Conservation (phyloP, 805 yeast species). For the Scheffersomyces stipitis region DNA sequence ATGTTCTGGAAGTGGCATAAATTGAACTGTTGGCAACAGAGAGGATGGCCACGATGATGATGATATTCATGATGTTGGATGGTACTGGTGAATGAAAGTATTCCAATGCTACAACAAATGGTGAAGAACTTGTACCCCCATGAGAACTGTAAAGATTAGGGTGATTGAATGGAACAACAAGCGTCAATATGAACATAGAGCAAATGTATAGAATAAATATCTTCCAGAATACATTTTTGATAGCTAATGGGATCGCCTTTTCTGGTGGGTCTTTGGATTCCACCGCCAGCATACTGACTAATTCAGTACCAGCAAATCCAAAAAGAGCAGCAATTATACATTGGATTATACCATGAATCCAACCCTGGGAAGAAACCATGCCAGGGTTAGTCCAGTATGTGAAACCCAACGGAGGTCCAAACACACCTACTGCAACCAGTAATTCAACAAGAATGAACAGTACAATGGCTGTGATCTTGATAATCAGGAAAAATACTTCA, state of each 20-base stretch:
- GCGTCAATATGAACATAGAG: slow-evolving; percentile 14
- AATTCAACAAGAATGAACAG: slow-evolving; percentile 19
- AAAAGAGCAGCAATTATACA: slow-evolving; percentile 22
- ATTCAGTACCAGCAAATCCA: slow-evolving; percentile 20
- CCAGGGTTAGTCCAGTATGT: slow-evolving; percentile 26
- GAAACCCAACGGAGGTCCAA: slow-evolving; percentile 25
- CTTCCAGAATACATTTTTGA: slow-evolving; percentile 20
- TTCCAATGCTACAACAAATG: slow-evolving; percentile 25
- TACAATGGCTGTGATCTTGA: slow-evolving; percentile 22
- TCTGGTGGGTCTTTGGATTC: slow-evolving; percentile 18
- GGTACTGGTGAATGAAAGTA: slow-evolving; percentile 15
- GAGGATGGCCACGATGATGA: slow-evolving; percentile 21
- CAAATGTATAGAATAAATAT: slow-evolving; percentile 9
- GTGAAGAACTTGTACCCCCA: slow-evolving; percentile 20
- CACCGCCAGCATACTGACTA: slow-evolving; percentile 18
- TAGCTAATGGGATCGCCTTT: slow-evolving; percentile 20
- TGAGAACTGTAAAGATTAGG: slow-evolving; percentile 3
- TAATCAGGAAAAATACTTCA: slow-evolving; percentile 22
- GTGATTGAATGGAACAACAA: slow-evolving; percentile 17
- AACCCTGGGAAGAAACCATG: slow-evolving; percentile 13
- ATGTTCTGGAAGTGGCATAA: slow-evolving; percentile 22
- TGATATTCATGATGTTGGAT: slow-evolving; percentile 20
- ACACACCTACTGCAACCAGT: slow-evolving; percentile 19
- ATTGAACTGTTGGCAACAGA: slow-evolving; percentile 26
- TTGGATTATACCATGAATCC: slow-evolving; percentile 11